Evolutionary conservation across 192 early-diverging fungal species (phyloP), one percentile per base, ranked within the genome.

Genomic region (Cladochytrium replicatum): DNA sequence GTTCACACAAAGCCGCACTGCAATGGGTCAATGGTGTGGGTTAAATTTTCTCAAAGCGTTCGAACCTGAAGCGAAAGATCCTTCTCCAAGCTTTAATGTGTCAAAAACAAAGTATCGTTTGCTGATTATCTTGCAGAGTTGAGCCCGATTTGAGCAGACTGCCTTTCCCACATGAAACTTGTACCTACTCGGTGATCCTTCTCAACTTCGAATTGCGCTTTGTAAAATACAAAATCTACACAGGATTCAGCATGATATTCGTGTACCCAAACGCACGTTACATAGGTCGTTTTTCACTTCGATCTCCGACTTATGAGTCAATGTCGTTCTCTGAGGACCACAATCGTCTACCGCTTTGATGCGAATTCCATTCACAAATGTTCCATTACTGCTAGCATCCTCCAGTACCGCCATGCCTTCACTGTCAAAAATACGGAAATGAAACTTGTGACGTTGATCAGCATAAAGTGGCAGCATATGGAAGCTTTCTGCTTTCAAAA

Each of bases 61-160:
- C 29, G 28, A 23, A 50, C 55, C 55, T 41, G 38, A 52, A 1
- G 57, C 57, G 46, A 59, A 59, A 15, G 57, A 23, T 9, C 57
- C 57, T 21, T 19, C 11, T 9, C 57, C 57, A 2, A 59, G 26
- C 17, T n/a, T 27, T 3, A 29, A 6, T 21, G 46, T 37, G 26
- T 15, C 43, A 7, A 59, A 52, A 4, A 59, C 30, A 25, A 52
- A 52, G 37, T 59, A 59, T 9, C 37, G 41, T 15, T 27, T 38
- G 26, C 30, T 30, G 26, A 59, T 22, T 4, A 52, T 44, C 57
- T n/a, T n/a, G n/a, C n/a, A n/a, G n/a, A n/a, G n/a, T n/a, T n/a
- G n/a, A n/a, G n/a, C n/a, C n/a, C n/a, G n/a, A n/a, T n/a, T n/a
- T n/a, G n/a, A n/a, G n/a, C n/a, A n/a, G n/a, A n/a, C n/a, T n/a